Evolutionary conservation across 176 grass and related monocot species (phyloP).

Genomic region (Carex parvula): DNA sequence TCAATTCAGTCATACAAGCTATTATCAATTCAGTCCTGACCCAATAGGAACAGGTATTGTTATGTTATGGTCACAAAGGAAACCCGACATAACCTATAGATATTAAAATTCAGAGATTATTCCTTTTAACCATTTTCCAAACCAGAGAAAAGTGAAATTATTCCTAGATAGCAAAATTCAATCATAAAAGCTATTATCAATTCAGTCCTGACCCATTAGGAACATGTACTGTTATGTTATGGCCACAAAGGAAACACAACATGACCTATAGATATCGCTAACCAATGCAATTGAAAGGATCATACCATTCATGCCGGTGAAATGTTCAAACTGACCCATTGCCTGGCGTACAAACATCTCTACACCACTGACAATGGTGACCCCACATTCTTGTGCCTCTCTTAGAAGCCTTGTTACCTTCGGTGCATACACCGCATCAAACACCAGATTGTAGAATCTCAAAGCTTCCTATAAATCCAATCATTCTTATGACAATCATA

Average conservation of each 20-base stretch:
- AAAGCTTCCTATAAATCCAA: slow-evolving; percentile 60
- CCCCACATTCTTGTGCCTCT: slow-evolving; percentile 77
- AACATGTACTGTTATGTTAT: not conserved
- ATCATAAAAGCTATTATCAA: not conserved
- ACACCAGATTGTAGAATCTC: slow-evolving; percentile 65
- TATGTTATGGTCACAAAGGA: not conserved
- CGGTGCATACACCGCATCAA: slow-evolving; percentile 92
- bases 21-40: not conserved
- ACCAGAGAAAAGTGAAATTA: not conserved
- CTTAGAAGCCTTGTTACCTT: slow-evolving; percentile 83
- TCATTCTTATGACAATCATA: not conserved
- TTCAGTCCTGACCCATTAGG: not conserved
- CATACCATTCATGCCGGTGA: slow-evolving; percentile 72
- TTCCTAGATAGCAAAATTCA: not conserved
- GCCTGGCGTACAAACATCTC: slow-evolving; percentile 98
- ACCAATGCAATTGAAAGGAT: slow-evolving; percentile 25
- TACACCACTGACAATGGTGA: slow-evolving; percentile 75
- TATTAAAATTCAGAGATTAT: not conserved
- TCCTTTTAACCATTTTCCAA: not conserved
- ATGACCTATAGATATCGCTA: not conserved
- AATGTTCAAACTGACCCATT: slow-evolving; percentile 81
- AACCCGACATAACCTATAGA: not conserved
- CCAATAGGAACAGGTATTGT: not conserved
- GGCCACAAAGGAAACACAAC: not conserved
- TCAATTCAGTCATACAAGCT: not conserved